Conservation (phyloP, 1,284 basidiomycete genomes). For the Phlebopus sp. region DNA sequence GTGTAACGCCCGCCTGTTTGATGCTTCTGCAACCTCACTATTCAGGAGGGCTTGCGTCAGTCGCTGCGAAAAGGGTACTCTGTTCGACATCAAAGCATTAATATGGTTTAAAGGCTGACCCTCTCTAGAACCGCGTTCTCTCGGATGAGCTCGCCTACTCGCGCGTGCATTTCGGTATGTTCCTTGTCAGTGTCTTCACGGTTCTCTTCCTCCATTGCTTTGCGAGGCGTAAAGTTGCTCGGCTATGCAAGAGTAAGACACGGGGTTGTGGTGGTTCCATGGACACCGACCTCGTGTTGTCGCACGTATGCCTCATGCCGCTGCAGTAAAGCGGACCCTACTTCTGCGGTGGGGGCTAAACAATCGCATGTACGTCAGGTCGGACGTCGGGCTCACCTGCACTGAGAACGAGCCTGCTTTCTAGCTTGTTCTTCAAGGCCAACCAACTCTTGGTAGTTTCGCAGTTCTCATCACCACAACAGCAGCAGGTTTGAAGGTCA, state of each 20-base stretch:
- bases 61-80: slow-evolving; percentile 44
- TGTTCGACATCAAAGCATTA: background rate
- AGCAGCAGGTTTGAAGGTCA: slow-evolving; percentile 59
- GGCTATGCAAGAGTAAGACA: slow-evolving; percentile 19
- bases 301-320: slow-evolving; percentile 85
- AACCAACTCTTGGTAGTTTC: slow-evolving; percentile 62
- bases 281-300: slow-evolving; percentile 55
- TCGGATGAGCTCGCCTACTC: slow-evolving; percentile 45
- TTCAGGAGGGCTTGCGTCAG: slow-evolving; percentile 81
- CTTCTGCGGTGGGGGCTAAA: slow-evolving; percentile 51
- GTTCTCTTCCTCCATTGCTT: slow-evolving; percentile 13
- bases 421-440: slow-evolving; percentile 64
- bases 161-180: slow-evolving; percentile 26
- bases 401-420: slow-evolving; percentile 75
- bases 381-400: slow-evolving; percentile 57
- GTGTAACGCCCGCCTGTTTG: slow-evolving; percentile 70
- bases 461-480: slow-evolving; percentile 65
- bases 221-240: slow-evolving; percentile 11
- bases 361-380: background rate
- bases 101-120: slow-evolving; percentile 40
- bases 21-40: slow-evolving; percentile 78
- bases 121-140: slow-evolving; percentile 68
- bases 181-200: slow-evolving; percentile 14
- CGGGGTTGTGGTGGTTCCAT: slow-evolving; percentile 12
- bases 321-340: slow-evolving; percentile 87